Conservation (phyloP, 345 rosid genomes). For the Populus ilicifolia region DNA sequence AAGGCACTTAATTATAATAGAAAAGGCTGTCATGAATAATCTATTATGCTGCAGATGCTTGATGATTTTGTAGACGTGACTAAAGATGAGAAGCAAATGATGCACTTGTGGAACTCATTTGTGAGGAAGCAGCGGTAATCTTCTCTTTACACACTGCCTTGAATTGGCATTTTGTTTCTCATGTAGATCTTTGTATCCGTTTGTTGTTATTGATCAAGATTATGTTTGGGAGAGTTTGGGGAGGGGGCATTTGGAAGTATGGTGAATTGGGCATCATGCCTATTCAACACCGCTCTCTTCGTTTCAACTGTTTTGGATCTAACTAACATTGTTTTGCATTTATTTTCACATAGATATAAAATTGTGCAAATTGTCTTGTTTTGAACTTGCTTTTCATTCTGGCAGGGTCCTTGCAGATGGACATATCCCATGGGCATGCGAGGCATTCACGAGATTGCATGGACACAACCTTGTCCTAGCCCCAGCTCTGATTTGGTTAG, state of each 20-base stretch:
- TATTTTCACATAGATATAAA: not conserved
- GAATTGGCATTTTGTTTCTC: not conserved
- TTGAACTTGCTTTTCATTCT: slow-evolving; percentile 4
- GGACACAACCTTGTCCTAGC: slow-evolving; percentile 61
- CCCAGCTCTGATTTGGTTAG: slow-evolving; percentile 70
- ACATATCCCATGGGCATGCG: slow-evolving; percentile 99
- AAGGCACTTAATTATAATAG: not conserved
- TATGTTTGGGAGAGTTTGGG: not conserved
- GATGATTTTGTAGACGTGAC: slow-evolving; percentile 99
- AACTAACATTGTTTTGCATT: not conserved
- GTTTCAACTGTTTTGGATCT: not conserved
- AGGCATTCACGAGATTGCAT: slow-evolving; percentile 82
- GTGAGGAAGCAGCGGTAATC: slow-evolving; percentile 89
- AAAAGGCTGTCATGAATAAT: not conserved
- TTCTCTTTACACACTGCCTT: not conserved
- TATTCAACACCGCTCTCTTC: too few species aligned
- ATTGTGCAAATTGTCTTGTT: not conserved
- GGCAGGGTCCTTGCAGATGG: slow-evolving; percentile 94
- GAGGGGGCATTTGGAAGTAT: too few species aligned
- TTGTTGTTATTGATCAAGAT: not conserved
- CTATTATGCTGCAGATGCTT: slow-evolving; percentile 65
- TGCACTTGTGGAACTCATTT: slow-evolving; percentile 99
- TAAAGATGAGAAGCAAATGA: slow-evolving; percentile 89
- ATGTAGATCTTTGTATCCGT: not conserved
- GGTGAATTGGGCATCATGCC: too few species aligned